Evolutionary conservation across 129 eudicot genomes (phyloP).

Genomic region (Saussurea involucrata): DNA sequence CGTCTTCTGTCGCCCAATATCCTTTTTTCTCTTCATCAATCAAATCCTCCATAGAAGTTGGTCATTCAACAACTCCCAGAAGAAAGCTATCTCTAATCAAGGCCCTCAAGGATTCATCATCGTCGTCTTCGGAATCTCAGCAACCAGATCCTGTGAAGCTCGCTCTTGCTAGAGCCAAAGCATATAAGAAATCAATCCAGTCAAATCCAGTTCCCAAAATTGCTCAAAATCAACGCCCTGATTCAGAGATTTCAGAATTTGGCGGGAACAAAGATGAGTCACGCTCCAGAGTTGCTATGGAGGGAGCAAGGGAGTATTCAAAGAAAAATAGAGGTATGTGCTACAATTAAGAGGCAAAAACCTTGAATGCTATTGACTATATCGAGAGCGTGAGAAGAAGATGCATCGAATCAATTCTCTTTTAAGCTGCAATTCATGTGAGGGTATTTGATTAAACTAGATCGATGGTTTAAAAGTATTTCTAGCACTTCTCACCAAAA

Average conservation of each 20-base stretch:
- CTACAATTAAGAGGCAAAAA: neutral
- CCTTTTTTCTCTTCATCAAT: constrained; percentile 34
- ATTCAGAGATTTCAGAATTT: constrained; percentile 16
- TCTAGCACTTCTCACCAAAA: no score
- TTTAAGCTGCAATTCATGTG: no score
- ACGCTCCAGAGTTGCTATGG: neutral
- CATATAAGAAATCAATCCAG: constrained; percentile 44
- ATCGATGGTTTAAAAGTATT: no score
- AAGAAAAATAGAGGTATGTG: constrained; percentile 9
- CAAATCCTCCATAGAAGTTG: constrained; percentile 31
- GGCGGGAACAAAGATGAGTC: constrained; percentile 27
- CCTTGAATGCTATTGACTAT: neutral
- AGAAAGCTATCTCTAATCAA: constrained; percentile 12
- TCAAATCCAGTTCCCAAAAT: constrained; percentile 29
- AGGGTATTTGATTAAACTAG: no score
- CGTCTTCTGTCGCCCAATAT: constrained; percentile 52
- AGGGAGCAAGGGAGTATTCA: constrained; percentile 4
- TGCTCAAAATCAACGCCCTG: constrained; percentile 24
- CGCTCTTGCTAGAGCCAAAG: constrained; percentile 71
- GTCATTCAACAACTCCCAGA: constrained; percentile 23
- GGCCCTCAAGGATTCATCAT: constrained; percentile 40
- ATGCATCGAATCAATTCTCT: no score
- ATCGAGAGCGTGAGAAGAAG: neutral
- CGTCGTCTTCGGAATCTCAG: constrained; percentile 26
- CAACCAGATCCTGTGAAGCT: constrained; percentile 53